A percentile compares a stretch with the other conserved stretches of the same genome.
Conservation (phyloP, 2,329 filamentous ascomycete species). For the Talaromyces atroroseus region DNA sequence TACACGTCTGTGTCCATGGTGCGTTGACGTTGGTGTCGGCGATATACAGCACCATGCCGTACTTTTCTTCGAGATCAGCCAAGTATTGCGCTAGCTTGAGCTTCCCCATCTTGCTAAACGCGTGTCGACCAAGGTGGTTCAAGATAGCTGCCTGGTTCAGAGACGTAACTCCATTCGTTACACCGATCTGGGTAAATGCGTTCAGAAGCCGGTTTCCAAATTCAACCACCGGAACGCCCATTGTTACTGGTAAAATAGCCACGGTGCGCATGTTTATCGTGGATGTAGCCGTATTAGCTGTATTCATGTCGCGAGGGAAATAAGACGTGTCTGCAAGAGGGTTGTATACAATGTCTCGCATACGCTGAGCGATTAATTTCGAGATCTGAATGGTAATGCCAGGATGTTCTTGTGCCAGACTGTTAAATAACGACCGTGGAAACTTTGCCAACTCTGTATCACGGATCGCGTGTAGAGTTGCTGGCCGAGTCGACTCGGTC, state of each 20-base stretch:
- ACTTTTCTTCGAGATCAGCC: conserved; percentile 94
- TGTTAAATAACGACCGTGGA: conserved; percentile 93
- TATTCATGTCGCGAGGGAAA: conserved; percentile 54
- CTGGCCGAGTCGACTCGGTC: conserved; percentile 86
- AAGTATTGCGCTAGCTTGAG: conserved; percentile 92
- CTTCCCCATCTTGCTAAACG: conserved; percentile 96
- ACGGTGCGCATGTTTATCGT: conserved; percentile 91
- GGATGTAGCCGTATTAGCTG: conserved; percentile 59
- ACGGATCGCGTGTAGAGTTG: conserved; percentile 89
- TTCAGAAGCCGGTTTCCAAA: conserved; percentile 86
- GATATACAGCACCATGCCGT: conserved; percentile 89
- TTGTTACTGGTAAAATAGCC: conserved; percentile 81
- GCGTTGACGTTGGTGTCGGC: conserved; percentile 96
- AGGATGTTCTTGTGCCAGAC: conserved; percentile 90
- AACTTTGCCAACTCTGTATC: conserved; percentile 97
- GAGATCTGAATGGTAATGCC: conserved; percentile 99
- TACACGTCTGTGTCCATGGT: conserved; percentile 97
- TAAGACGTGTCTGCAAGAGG: conserved; percentile 59
- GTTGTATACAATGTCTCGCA: conserved; percentile 82
- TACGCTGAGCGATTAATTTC: conserved; percentile 88
- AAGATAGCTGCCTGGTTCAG: conserved; percentile 91
- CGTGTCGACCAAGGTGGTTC: conserved; percentile 90
- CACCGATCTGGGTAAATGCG: conserved; percentile 82
- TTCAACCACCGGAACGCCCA: conserved; percentile 88
- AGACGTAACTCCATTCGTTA: conserved; percentile 81